A percentile compares a stretch with the other conserved stretches of the same genome.
These are phyloP conservation scores for Fonsecaea monophora DNA, from an alignment of 2,329 filamentous ascomycete species.

Conservation along the genomic window DNA sequence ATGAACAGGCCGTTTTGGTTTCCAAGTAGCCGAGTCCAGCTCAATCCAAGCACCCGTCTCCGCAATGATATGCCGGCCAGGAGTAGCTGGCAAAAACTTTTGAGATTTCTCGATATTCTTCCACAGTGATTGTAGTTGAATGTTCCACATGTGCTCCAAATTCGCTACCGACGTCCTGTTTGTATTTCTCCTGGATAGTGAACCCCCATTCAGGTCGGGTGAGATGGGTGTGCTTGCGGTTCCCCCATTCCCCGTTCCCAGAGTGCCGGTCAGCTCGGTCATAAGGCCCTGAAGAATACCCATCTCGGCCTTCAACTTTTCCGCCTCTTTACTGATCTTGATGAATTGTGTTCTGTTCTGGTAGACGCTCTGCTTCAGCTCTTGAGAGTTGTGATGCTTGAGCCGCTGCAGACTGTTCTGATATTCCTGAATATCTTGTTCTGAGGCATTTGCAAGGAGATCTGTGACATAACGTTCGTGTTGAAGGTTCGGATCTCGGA, in stretches of 20 bases:
- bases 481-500: slow-evolving; percentile 79
- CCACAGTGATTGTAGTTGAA: slow-evolving; percentile 80
- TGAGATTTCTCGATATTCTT: slow-evolving; percentile 98
- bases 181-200: slow-evolving; percentile 60
- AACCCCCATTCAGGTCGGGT: slow-evolving; percentile 25
- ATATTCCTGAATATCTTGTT: slow-evolving; percentile 83
- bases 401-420: slow-evolving; percentile 77
- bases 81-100: slow-evolving; percentile 89
- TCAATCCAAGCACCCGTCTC: slow-evolving; percentile 95
- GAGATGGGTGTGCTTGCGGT: slow-evolving; percentile 57
- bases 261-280: slow-evolving; percentile 83
- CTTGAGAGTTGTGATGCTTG: slow-evolving; percentile 77
- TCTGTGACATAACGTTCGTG: slow-evolving; percentile 75
- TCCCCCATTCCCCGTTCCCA: slow-evolving; percentile 47
- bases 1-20: slow-evolving; percentile 85
- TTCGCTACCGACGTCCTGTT: slow-evolving; percentile 90
- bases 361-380: slow-evolving; percentile 93
- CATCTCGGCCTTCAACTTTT: slow-evolving; percentile 98
- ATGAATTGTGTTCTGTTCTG: slow-evolving; percentile 98
- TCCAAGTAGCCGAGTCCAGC: slow-evolving; percentile 96
- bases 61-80: slow-evolving; percentile 90
- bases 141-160: slow-evolving; percentile 71
- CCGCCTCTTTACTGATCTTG: slow-evolving; percentile 98
- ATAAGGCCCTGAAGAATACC: slow-evolving; percentile 86
- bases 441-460: slow-evolving; percentile 81